These are phyloP conservation scores for Kickxella alabastrina DNA, from an alignment of 192 early-diverging fungal species.

Conservation along the genomic window DNA sequence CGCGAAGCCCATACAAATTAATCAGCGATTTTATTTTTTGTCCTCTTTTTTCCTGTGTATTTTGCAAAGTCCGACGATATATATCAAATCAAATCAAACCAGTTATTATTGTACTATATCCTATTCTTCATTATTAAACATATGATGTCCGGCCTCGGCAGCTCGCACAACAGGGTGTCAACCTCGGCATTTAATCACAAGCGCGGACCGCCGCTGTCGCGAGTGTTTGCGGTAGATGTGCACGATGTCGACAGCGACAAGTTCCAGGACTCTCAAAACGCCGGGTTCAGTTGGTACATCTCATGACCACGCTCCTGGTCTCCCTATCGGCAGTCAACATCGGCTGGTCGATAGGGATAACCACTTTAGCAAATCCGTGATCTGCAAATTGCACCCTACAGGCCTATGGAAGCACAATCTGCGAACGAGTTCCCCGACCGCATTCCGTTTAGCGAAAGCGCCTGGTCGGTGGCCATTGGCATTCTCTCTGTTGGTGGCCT, in stretches of 20 bases:
- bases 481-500: slow-evolving; percentile 60
- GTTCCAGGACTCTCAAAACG: slow-evolving; percentile 45
- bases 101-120: no score
- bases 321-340: slow-evolving; percentile 41
- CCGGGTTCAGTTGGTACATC: slow-evolving; percentile 45
- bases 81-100: no score
- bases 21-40: no score
- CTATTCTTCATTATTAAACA: background rate
- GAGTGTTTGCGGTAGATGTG: slow-evolving; percentile 41
- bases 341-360: slow-evolving; percentile 35
- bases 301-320: slow-evolving; percentile 28
- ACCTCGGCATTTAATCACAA: slow-evolving; percentile 4
- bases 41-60: background rate
- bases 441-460: slow-evolving; percentile 28
- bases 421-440: slow-evolving; percentile 24
- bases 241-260: slow-evolving; percentile 40
- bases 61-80: no score
- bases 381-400: slow-evolving; percentile 22
- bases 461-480: slow-evolving; percentile 52
- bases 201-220: slow-evolving; percentile 10
- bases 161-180: slow-evolving; percentile 1
- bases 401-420: no score
- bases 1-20: no score
- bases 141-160: slow-evolving; percentile 7
- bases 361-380: slow-evolving; percentile 35